Conservation (phyloP, 768 basidiomycete genomes). For the Lactarius pseudohatsudake region DNA sequence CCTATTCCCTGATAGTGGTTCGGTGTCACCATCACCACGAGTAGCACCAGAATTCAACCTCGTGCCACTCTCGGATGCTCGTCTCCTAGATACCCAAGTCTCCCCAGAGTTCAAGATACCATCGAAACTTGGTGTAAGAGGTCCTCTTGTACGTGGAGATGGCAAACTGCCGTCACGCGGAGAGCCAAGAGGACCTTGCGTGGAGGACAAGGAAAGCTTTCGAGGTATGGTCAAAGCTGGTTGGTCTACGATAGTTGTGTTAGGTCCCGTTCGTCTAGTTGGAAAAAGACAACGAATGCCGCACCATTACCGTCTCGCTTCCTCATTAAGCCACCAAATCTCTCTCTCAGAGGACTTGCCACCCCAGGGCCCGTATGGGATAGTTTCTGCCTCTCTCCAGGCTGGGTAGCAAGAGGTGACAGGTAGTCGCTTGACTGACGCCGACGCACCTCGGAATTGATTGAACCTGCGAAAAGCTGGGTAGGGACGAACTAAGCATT, state of each 20-base stretch:
- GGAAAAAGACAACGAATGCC: conserved; percentile 22
- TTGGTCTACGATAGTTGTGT: conserved; percentile 48
- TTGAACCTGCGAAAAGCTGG: conserved; percentile 75
- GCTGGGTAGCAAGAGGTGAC: conserved; percentile 54
- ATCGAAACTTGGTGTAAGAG: conserved; percentile 63
- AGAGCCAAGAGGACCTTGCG: conserved; percentile 53
- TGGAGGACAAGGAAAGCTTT: conserved; percentile 66
- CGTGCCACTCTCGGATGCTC: conserved; percentile 54
- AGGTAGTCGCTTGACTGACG: conserved; percentile 78
- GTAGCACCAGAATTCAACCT: conserved; percentile 43
- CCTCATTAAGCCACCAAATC: conserved; percentile 60
- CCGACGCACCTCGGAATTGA: conserved; percentile 86
- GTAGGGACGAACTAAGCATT: conserved; percentile 18
- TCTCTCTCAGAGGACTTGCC: conserved; percentile 60
- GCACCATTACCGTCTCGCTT: conserved; percentile 72
- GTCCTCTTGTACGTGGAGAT: conserved; percentile 65
- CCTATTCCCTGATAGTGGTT: conserved; percentile 43
- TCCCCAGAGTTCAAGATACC: conserved; percentile 69
- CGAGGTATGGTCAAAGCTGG: conserved; percentile 54
- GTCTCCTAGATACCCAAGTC: conserved; percentile 65
- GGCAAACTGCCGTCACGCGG: conserved; percentile 60
- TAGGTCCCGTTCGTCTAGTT: conserved; percentile 3
- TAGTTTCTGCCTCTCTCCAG: conserved; percentile 59
- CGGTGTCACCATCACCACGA: conserved; percentile 43
- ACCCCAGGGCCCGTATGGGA: conserved; percentile 49